Conservation (phyloP, 371 early-diverging fungal genomes). For the Apophysomyces variabilis region DNA sequence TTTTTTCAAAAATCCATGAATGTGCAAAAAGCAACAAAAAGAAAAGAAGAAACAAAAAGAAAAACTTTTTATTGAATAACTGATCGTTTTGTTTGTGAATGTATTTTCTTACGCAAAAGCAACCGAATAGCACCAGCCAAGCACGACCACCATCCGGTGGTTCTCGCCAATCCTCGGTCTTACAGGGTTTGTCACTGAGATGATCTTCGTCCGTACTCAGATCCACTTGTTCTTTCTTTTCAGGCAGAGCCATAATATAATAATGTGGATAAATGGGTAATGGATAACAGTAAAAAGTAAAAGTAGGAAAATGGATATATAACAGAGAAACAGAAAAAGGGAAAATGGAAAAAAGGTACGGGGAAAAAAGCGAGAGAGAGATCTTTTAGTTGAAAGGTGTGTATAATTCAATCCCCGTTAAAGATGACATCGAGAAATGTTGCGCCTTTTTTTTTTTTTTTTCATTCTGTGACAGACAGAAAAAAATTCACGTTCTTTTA, state of each 20-base stretch:
- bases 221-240: background rate
- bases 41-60: background rate
- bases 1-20: background rate
- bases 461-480: too few species aligned
- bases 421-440: constrained; percentile 2
- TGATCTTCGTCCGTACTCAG: background rate
- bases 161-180: constrained; percentile 1
- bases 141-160: constrained; percentile 36
- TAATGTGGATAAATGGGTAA: too few species aligned
- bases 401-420: background rate
- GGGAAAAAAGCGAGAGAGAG: background rate
- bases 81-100: background rate
- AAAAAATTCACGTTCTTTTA: too few species aligned
- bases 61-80: background rate
- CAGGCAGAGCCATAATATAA: background rate
- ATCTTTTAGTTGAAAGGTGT: too few species aligned
- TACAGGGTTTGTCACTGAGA: background rate
- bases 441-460: too few species aligned
- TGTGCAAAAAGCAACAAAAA: background rate
- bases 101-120: constrained; percentile 27
- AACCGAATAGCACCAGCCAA: constrained; percentile 34
- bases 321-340: background rate
- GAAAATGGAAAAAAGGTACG: background rate
- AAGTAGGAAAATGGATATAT: too few species aligned
- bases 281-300: too few species aligned